These are phyloP conservation scores for Chrysopogon serrulatus DNA, from an alignment of 176 grass and related monocot species.

Conservation along the genomic window DNA sequence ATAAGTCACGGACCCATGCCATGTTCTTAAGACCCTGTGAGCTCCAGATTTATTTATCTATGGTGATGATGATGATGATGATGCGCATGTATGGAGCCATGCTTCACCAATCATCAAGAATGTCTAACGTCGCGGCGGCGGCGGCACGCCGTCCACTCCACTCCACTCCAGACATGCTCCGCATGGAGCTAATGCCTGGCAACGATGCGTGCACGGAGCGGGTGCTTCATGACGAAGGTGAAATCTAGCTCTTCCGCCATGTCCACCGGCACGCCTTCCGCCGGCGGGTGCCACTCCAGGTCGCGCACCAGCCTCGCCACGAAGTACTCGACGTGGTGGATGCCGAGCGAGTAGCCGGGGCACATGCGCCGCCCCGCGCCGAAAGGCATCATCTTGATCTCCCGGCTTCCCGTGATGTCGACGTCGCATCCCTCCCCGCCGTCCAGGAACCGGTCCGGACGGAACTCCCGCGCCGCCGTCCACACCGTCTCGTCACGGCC, in stretches of 20 bases:
- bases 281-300: conserved; percentile 31
- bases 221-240: conserved; percentile 33
- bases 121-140: too few relatives aligned
- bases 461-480: conserved; percentile 37
- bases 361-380: conserved; percentile 67
- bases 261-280: conserved; percentile 25
- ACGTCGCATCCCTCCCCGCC: conserved; percentile 32
- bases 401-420: conserved; percentile 42
- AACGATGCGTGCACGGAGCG: conserved; percentile 22
- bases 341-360: conserved; percentile 35
- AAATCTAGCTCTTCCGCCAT: conserved; percentile 29
- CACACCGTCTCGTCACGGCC: conserved; percentile 32
- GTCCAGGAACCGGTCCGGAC: conserved; percentile 41
- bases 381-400: conserved; percentile 85
- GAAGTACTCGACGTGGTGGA: conserved; percentile 54
- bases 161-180: too few relatives aligned
- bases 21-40: too few relatives aligned
- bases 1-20: too few relatives aligned
- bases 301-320: conserved; percentile 40
- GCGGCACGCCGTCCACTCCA: too few relatives aligned
- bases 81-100: too few relatives aligned
- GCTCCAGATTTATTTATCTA: too few relatives aligned
- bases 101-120: too few relatives aligned
- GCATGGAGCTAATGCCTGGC: background rate
- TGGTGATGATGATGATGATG: too few relatives aligned